Percentiles rank a stretch among this genome's conserved stretches.
These are phyloP conservation scores for Chionographis japonica DNA, from an alignment of 106 monocot species.

Conservation along the genomic window DNA sequence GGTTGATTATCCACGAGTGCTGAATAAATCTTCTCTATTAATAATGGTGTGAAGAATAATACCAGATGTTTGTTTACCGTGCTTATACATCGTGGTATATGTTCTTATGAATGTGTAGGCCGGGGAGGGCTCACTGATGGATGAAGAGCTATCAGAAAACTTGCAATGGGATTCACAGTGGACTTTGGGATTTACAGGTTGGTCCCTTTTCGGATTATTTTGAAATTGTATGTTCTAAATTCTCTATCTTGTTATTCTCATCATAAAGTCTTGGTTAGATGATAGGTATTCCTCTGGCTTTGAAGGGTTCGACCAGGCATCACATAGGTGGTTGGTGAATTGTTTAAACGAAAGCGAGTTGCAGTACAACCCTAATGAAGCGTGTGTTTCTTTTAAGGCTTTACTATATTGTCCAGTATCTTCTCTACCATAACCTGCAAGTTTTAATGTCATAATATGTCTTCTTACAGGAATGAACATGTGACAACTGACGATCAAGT, in stretches of 20 bases:
- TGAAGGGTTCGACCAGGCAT: conserved; percentile 44
- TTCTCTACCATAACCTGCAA: background rate
- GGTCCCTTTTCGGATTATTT: background rate
- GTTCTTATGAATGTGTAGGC: conserved; percentile 21
- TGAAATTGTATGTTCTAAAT: background rate
- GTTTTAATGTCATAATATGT: conserved; percentile 6
- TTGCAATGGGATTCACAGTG: conserved; percentile 43
- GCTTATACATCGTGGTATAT: background rate
- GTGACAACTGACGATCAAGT: conserved; percentile 20
- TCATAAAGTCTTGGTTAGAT: conserved; percentile 17
- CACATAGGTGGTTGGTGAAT: conserved; percentile 52
- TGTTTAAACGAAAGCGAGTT: conserved; percentile 33
- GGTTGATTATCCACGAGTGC: conserved; percentile 16
- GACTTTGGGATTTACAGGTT: conserved; percentile 42
- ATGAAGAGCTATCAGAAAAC: conserved; percentile 34
- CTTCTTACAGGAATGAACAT: conserved; percentile 32
- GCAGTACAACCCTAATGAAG: conserved; percentile 32
- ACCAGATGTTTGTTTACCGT: background rate
- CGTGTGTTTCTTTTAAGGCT: conserved; percentile 26
- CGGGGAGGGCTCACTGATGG: conserved; percentile 26
- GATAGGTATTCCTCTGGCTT: conserved; percentile 20
- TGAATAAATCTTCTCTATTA: background rate
- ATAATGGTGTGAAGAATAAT: background rate
- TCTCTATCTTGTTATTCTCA: conserved; percentile 4
- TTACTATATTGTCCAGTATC: background rate